Evolutionary conservation across 768 basidiomycete species (phyloP).

Genomic region (Serendipita sp.): DNA sequence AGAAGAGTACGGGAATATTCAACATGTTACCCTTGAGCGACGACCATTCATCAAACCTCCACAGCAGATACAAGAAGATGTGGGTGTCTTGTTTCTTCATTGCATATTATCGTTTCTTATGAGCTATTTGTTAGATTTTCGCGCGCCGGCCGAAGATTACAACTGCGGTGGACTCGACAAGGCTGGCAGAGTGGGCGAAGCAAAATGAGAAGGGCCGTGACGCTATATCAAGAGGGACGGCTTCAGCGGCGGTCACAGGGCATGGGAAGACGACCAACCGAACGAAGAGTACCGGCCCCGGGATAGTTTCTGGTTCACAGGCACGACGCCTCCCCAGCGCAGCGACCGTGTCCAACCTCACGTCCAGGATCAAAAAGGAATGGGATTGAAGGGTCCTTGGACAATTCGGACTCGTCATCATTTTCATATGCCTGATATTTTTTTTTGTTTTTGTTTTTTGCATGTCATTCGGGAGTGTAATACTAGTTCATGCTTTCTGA

Average conservation of each 20-base stretch:
- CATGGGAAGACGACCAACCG: not conserved
- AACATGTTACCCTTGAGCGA: not conserved
- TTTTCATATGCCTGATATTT: not conserved
- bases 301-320: not conserved
- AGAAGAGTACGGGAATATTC: not conserved
- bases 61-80: not conserved
- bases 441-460: not conserved
- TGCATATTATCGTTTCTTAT: not conserved
- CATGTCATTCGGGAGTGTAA: not conserved
- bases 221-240: not conserved
- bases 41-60: not conserved
- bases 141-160: not conserved
- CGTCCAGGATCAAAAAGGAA: not conserved
- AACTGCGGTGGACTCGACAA: not conserved
- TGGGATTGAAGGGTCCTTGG: not conserved
- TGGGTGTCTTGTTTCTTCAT: not conserved
- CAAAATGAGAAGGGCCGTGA: slow-evolving; percentile 3
- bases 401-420: not conserved
- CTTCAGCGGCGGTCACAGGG: not conserved
- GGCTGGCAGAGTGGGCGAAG: not conserved
- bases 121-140: not conserved
- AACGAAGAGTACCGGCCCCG: not conserved
- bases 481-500: no score
- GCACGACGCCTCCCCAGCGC: not conserved
- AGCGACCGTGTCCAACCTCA: not conserved